These are phyloP conservation scores for Naganishia cerealis DNA, from an alignment of 1,284 basidiomycete genomes.

Conservation along the genomic window DNA sequence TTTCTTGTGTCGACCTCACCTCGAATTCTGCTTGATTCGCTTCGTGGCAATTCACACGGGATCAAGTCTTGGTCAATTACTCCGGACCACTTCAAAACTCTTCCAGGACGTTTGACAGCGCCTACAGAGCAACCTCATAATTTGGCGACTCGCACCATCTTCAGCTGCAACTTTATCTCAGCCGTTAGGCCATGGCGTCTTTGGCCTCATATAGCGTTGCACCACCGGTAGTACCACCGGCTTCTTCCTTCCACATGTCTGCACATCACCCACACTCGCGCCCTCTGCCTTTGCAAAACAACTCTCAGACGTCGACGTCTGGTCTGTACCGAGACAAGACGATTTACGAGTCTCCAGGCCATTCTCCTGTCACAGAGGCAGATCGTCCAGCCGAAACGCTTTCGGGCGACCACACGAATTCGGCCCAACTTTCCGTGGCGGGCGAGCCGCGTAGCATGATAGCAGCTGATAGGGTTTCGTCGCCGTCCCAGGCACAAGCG, in stretches of 20 bases:
- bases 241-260: conserved; percentile 14
- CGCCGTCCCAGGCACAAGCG: background rate
- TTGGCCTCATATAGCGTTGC: conserved; percentile 36
- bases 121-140: background rate
- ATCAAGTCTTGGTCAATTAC: no score
- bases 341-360: conserved; percentile 1
- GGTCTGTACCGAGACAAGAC: conserved; percentile 1
- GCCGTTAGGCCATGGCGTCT: conserved; percentile 45
- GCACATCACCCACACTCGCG: conserved; percentile 5
- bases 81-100: no score
- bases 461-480: background rate
- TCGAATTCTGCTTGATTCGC: no score
- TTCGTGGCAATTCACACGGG: no score
- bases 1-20: no score
- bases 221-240: background rate
- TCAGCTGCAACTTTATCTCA: conserved; percentile 29
- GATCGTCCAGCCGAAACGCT: background rate
- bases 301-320: background rate
- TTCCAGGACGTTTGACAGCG: no score
- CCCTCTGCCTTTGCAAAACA: conserved; percentile 7
- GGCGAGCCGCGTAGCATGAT: background rate
- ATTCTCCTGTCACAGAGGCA: background rate
- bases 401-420: background rate
- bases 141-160: background rate
- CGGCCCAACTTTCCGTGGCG: background rate